Percentiles rank a stretch among this genome's conserved stretches.
Conservation (phyloP, 306 rosid species). For the Cicer pinnatifidum region DNA sequence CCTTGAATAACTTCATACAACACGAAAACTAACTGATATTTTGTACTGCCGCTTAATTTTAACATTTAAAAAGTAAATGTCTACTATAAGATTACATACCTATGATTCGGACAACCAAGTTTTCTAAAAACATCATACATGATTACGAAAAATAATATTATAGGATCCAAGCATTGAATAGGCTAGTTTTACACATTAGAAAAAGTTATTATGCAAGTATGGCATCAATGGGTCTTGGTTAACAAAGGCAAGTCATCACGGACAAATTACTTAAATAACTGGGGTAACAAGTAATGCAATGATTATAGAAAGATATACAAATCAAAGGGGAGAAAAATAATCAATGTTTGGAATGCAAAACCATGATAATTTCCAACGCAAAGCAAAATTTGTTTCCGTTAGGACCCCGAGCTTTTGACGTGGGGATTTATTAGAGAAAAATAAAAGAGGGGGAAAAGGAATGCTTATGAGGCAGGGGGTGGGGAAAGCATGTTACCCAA, state of each 20-base stretch:
- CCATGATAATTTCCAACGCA: conserved; percentile 24
- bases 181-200: neutral
- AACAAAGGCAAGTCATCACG: conserved; percentile 23
- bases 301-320: conserved; percentile 31
- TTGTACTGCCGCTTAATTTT: neutral
- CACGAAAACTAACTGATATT: neutral
- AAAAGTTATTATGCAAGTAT: neutral
- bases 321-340: conserved; percentile 19
- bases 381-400: neutral
- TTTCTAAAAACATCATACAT: neutral
- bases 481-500: too few relatives aligned
- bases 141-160: conserved; percentile 10
- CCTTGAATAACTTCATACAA: neutral
- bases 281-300: conserved; percentile 10
- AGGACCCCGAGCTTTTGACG: too few relatives aligned
- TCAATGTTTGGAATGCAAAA: conserved; percentile 4
- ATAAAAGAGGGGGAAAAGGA: too few relatives aligned
- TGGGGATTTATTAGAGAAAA: too few relatives aligned
- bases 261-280: conserved; percentile 17
- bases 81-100: neutral
- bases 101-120: neutral
- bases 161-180: neutral
- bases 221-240: conserved; percentile 4
- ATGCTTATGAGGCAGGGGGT: too few relatives aligned
- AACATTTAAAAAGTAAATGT: neutral